Conservation (phyloP, 345 rosid genomes). For the Eucalyptus curtisii region DNA sequence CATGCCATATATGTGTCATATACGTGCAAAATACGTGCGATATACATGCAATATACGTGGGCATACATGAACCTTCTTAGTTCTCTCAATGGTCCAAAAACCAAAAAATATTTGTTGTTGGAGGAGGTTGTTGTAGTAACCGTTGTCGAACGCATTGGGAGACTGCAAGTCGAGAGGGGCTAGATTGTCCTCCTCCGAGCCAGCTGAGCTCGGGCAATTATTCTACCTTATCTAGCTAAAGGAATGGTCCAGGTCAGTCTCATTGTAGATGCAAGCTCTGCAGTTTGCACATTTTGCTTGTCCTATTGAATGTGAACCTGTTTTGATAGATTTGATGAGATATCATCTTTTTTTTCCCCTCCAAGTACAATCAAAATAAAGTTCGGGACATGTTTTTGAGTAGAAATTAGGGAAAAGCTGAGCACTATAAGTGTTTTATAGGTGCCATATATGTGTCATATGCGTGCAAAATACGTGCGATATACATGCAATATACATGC, state of each 20-base stretch:
- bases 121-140: slow-evolving; percentile 52
- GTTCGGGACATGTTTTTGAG: slow-evolving; percentile 23
- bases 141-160: slow-evolving; percentile 40
- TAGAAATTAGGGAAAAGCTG: slow-evolving; percentile 24
- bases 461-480: too few species aligned
- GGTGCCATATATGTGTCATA: too few species aligned
- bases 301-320: slow-evolving; percentile 70
- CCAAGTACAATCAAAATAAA: not conserved
- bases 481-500: too few species aligned
- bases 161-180: slow-evolving; percentile 50
- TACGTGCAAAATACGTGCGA: too few species aligned
- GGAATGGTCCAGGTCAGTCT: slow-evolving; percentile 39
- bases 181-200: slow-evolving; percentile 36
- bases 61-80: not conserved
- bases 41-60: too few species aligned
- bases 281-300: slow-evolving; percentile 43
- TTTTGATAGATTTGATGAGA: too few species aligned
- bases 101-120: too few species aligned
- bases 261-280: slow-evolving; percentile 57
- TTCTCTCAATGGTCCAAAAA: not conserved
- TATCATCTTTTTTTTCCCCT: too few species aligned
- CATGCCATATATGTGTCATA: too few species aligned
- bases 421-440: not conserved
- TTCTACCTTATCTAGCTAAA: slow-evolving; percentile 23
- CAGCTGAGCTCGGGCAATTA: slow-evolving; percentile 26